Evolutionary conservation across 495 filamentous ascomycete species (phyloP).

Genomic region (Usnea hakonensis): DNA sequence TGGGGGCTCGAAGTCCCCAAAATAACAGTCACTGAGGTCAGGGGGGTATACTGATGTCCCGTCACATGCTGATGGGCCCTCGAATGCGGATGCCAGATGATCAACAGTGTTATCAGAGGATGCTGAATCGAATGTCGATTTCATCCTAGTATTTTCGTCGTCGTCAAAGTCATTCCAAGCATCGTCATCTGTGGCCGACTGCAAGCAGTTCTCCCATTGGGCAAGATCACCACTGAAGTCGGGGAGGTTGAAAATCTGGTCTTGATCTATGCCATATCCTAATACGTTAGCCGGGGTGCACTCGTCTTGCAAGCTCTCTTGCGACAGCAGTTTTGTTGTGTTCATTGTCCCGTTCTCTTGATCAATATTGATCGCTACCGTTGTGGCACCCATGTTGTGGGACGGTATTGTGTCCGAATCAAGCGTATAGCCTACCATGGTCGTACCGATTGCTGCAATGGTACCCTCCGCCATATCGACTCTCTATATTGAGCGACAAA

Average conservation of each 20-base stretch:
- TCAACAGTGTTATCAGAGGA: neutral
- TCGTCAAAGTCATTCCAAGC: neutral
- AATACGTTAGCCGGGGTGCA: neutral
- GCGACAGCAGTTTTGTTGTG: neutral
- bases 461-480: neutral
- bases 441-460: neutral
- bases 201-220: neutral
- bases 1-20: neutral
- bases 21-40: neutral
- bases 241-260: neutral
- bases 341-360: neutral
- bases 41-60: neutral
- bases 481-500: neutral
- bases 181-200: neutral
- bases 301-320: neutral
- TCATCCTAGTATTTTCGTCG: neutral
- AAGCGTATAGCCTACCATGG: neutral
- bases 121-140: neutral
- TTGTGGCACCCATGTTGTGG: neutral
- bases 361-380: neutral
- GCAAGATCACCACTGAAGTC: neutral
- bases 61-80: neutral
- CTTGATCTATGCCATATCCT: neutral
- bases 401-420: neutral
- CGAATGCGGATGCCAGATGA: neutral